Conservation (phyloP, 2,329 filamentous ascomycete genomes). For the Colletotrichum melonis region DNA sequence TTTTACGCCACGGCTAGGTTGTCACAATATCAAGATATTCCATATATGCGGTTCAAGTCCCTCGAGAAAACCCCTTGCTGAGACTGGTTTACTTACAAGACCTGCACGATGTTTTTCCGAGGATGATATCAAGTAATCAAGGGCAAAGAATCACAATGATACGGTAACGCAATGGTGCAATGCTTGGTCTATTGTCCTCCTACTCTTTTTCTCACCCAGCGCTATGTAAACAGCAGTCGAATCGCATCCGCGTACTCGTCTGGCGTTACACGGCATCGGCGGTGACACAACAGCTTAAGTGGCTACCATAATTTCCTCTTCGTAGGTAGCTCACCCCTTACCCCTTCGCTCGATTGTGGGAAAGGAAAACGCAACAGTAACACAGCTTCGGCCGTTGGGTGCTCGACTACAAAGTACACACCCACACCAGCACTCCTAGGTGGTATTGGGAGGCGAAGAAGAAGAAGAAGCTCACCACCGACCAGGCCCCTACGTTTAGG, state of each 20-base stretch:
- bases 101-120: not conserved
- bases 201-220: not conserved
- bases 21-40: not conserved
- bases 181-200: not conserved
- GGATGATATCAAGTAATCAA: not conserved
- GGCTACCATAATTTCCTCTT: not conserved
- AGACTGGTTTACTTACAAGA: not conserved
- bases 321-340: too few species aligned
- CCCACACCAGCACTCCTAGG: not conserved
- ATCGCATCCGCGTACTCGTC: not conserved
- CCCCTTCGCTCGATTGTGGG: constrained; percentile 10
- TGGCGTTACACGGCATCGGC: constrained; percentile 21
- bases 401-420: not conserved
- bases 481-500: not conserved
- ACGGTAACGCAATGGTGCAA: not conserved
- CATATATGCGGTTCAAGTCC: not conserved
- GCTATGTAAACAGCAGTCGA: not conserved
- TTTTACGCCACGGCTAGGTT: not conserved
- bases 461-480: not conserved
- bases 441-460: not conserved
- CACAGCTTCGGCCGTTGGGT: not conserved
- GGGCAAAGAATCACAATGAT: not conserved
- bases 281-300: constrained; percentile 16
- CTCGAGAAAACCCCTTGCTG: not conserved
- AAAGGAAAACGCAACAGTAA: not conserved